These are phyloP conservation scores for Daldinia bambusicola DNA, from an alignment of 495 filamentous ascomycete species.

Conservation along the genomic window DNA sequence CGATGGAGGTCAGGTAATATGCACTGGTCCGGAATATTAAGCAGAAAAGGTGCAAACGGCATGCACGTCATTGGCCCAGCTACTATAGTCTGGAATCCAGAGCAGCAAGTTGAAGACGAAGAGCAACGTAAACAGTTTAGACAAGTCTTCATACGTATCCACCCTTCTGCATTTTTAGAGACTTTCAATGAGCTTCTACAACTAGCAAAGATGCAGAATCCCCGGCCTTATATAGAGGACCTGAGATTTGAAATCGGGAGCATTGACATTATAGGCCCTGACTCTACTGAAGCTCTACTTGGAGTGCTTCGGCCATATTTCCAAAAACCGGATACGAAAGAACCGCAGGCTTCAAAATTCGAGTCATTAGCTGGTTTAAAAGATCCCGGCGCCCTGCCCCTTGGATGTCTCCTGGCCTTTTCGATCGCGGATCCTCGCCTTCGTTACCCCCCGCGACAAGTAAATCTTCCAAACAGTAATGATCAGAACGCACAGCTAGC, in stretches of 20 bases:
- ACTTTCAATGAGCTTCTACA: constrained; percentile 81
- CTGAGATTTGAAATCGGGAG: constrained; percentile 94
- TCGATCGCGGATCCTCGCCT: constrained; percentile 82
- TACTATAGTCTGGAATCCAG: constrained; percentile 74
- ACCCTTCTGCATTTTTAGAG: constrained; percentile 89
- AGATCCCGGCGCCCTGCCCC: constrained; percentile 80
- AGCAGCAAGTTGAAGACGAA: constrained; percentile 30
- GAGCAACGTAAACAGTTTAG: constrained; percentile 58
- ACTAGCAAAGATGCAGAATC: constrained; percentile 74
- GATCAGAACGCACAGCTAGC: constrained; percentile 60
- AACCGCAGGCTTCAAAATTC: constrained; percentile 68
- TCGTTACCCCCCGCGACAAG: constrained; percentile 69
- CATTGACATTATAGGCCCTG: constrained; percentile 87
- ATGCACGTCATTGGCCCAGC: constrained; percentile 76
- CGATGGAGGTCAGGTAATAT: constrained; percentile 82
- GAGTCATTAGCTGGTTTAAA: constrained; percentile 72
- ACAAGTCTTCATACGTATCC: constrained; percentile 78
- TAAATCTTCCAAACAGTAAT: constrained; percentile 56
- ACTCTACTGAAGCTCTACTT: constrained; percentile 81
- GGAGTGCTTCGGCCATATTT: constrained; percentile 71
- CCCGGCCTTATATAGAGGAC: constrained; percentile 83
- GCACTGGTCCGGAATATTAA: constrained; percentile 72
- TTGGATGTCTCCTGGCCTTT: constrained; percentile 77
- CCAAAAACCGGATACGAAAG: constrained; percentile 38
- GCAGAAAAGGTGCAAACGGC: constrained; percentile 64